A percentile compares a stretch with the other conserved stretches of the same genome.
These are phyloP conservation scores for Cercospora sp. DNA, from an alignment of 2,329 filamentous ascomycete genomes.

Conservation along the genomic window DNA sequence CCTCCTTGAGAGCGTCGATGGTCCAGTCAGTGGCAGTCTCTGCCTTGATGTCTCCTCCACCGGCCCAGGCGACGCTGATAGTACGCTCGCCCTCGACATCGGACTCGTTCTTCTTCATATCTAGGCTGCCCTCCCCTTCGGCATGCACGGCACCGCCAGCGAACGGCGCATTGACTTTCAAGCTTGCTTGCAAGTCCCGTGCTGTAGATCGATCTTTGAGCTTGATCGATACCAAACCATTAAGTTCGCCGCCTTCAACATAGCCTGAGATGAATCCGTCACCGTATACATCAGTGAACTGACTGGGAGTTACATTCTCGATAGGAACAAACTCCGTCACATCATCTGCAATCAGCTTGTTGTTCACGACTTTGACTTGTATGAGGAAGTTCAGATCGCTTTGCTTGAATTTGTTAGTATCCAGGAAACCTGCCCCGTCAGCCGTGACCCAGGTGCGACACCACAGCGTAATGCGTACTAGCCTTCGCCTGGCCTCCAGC, in stretches of 20 bases:
- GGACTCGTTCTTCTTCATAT: not conserved
- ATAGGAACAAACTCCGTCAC: not conserved
- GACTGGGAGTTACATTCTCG: not conserved
- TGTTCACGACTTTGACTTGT: not conserved
- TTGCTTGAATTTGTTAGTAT: not conserved
- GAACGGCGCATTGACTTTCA: not conserved
- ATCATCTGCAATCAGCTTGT: not conserved
- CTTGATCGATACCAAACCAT: not conserved
- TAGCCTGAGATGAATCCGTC: not conserved
- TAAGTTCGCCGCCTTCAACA: not conserved
- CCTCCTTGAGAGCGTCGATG: not conserved
- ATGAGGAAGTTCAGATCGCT: not conserved
- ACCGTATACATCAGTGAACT: not conserved
- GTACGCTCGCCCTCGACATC: not conserved
- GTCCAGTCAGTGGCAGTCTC: not conserved
- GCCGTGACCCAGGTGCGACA: no score
- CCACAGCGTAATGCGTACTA: not conserved
- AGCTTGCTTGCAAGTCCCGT: not conserved
- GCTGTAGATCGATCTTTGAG: not conserved
- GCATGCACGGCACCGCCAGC: not conserved
- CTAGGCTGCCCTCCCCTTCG: not conserved
- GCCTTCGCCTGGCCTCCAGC: not conserved
- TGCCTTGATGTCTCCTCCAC: not conserved
- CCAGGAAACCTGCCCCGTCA: not conserved
- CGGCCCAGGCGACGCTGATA: not conserved